Evolutionary conservation across 225 moss, liverwort and hornwort genomes (phyloP).

Genomic region (Bryum argenteum): DNA sequence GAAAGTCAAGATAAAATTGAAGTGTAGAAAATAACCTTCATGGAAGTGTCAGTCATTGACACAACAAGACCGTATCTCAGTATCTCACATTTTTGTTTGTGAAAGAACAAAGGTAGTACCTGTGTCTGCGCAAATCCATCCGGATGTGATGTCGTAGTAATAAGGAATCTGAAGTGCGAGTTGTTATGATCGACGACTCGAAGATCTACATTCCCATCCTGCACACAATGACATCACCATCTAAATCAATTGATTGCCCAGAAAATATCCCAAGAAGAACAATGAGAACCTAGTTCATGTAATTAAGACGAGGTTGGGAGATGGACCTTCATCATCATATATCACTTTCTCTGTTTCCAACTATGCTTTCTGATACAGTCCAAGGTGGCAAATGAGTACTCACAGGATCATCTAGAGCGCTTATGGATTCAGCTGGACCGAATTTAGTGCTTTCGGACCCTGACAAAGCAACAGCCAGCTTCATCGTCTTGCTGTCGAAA

Average conservation of each 20-base stretch:
- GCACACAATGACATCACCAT: slow-evolving; percentile 34
- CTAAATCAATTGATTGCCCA: not conserved
- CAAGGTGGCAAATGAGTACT: slow-evolving; percentile 13
- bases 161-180: slow-evolving; percentile 69
- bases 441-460: slow-evolving; percentile 50
- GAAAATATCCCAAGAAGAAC: too few species aligned
- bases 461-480: slow-evolving; percentile 70
- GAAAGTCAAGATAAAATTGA: not conserved
- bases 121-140: slow-evolving; percentile 69
- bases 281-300: not conserved
- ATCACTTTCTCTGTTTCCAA: slow-evolving; percentile 1
- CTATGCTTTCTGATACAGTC: not conserved
- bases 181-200: slow-evolving; percentile 61
- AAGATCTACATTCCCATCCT: slow-evolving; percentile 80
- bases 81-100: not conserved
- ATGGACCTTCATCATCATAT: not conserved
- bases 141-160: slow-evolving; percentile 64
- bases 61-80: not conserved
- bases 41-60: not conserved
- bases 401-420: slow-evolving; percentile 64
- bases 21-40: too few species aligned
- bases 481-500: slow-evolving; percentile 66
- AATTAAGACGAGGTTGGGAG: not conserved
- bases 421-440: slow-evolving; percentile 64
- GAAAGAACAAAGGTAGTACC: slow-evolving; percentile 45